Base-by-base conservation (phyloP, 2,329 filamentous ascomycete species). In the Blumeria hordei region DNA sequence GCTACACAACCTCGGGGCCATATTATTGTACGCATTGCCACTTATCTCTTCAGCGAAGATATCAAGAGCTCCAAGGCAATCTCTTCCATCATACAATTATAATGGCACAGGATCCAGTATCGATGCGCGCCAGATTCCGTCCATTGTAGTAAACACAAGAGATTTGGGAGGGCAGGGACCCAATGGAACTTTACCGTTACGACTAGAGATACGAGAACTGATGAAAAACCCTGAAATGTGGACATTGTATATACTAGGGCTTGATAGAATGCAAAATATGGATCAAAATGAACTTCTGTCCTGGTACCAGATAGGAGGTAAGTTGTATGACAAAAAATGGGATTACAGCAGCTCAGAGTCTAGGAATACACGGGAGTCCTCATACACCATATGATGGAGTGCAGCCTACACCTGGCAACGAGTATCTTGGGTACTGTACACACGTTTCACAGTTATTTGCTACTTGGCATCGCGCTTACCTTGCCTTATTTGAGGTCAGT, bases 391-490 rank as follows among this genome's bases (percentile, higher is more conserved):
- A 57, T 37, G 58, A 64, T 51, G 57, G 57, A 43, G 62, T 60
- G 14, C 52, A 56, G 28, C 44, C 60, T 9, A 56, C 43, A 7
- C 21, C 56, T 4, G 60, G 59, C 9, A 56, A 59, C 9, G 55
- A 57, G 11, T 34, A 59, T 1, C 60, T 57, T 43, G 63, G 63
- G 21, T 64, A 64, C 55, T 64, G 62, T 44, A 56, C 57, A 6
- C 63, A 64, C 57, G 58, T 60, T 28, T 63, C 62, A 8, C 59
- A 62, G 33, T 55, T 64, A n/a, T 63, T 64, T 49, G 60, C 60
- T 18, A 59, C 61, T 8, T 79, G 74, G 76, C 76, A 80, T 63
- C 71, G 76, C 18, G 71, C 74, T 3, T 79, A 74, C 57, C 60
- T 77, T 47, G 66, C 71, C 6, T 67, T 78, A 12, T 78, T 69